Percentiles rank a stretch among this genome's conserved stretches.
Evolutionary conservation across 2,329 filamentous ascomycete species (phyloP).

Genomic region (Neopestalotiopsis sp.): DNA sequence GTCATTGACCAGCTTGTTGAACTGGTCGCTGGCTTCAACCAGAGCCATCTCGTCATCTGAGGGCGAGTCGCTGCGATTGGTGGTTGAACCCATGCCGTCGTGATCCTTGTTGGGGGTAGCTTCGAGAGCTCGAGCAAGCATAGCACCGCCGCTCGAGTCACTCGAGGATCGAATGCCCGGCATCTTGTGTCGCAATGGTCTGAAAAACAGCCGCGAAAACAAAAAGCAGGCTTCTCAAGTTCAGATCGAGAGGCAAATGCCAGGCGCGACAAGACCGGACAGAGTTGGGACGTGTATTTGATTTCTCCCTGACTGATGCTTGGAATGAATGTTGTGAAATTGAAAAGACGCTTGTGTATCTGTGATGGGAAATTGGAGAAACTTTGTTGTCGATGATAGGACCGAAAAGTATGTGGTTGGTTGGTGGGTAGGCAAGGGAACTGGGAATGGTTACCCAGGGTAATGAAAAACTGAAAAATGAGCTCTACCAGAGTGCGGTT

Average conservation of each 20-base stretch:
- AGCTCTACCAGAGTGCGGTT: neutral
- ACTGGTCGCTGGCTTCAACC: constrained; percentile 23
- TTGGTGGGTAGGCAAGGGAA: neutral
- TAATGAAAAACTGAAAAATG: neutral
- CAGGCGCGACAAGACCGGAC: neutral
- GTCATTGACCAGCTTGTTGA: constrained; percentile 14
- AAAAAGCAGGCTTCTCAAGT: neutral
- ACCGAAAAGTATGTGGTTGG: neutral
- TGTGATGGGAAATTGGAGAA: neutral
- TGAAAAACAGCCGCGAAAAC: neutral
- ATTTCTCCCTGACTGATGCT: no score
- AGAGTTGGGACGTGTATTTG: neutral
- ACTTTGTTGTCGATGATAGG: neutral
- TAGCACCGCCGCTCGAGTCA: constrained; percentile 25
- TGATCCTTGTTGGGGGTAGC: constrained; percentile 18
- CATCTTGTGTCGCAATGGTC: constrained; percentile 8
- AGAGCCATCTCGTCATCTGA: constrained; percentile 29
- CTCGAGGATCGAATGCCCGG: constrained; percentile 23
- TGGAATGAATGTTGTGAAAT: neutral
- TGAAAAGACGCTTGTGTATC: neutral
- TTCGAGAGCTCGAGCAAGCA: constrained; percentile 19
- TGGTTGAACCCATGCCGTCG: neutral
- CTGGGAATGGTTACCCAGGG: neutral
- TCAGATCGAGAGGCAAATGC: neutral
- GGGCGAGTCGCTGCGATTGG: constrained; percentile 17